phyloP scores from a whole-genome alignment of 129 eudicot species.

The Lonicera japonica region DNA sequence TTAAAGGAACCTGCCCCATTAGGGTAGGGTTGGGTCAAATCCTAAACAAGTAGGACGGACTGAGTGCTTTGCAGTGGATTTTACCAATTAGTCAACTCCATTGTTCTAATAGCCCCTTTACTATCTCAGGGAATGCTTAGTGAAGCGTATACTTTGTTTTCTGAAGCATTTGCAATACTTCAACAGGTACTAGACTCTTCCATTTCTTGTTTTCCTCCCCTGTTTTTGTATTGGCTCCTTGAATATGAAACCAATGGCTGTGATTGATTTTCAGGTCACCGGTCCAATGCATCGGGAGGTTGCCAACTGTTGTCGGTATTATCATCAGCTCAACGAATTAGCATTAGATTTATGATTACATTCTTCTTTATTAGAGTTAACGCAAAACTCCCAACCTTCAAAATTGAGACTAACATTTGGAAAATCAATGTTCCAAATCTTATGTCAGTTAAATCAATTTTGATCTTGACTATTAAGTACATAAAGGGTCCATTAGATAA shows the following conservation, averaged over 20 bases:
- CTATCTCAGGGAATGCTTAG: slow-evolving; percentile 84
- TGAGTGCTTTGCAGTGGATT: no score
- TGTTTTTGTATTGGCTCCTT: slow-evolving; percentile 1
- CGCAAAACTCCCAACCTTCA: no score
- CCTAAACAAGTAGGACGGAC: no score
- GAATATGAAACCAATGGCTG: not conserved
- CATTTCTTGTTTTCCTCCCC: not conserved
- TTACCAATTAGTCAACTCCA: no score
- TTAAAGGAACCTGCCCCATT: no score
- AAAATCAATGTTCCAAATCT: no score
- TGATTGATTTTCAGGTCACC: slow-evolving; percentile 63
- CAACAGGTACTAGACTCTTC: slow-evolving; percentile 68
- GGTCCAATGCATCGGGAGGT: slow-evolving; percentile 99
- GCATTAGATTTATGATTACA: not conserved
- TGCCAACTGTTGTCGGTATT: slow-evolving; percentile 94
- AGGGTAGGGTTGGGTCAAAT: no score
- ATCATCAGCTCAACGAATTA: not conserved
- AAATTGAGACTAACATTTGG: not conserved
- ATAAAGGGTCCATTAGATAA: no score
- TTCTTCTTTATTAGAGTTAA: no score
- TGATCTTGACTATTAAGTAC: no score
- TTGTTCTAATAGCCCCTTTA: no score
- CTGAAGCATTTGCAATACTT: slow-evolving; percentile 87
- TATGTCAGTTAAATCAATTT: no score
- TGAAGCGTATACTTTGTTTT: slow-evolving; percentile 83